Evolutionary conservation across 208 protist genomes (phyloP).

Genomic region (Trypanosoma conorhini): DNA sequence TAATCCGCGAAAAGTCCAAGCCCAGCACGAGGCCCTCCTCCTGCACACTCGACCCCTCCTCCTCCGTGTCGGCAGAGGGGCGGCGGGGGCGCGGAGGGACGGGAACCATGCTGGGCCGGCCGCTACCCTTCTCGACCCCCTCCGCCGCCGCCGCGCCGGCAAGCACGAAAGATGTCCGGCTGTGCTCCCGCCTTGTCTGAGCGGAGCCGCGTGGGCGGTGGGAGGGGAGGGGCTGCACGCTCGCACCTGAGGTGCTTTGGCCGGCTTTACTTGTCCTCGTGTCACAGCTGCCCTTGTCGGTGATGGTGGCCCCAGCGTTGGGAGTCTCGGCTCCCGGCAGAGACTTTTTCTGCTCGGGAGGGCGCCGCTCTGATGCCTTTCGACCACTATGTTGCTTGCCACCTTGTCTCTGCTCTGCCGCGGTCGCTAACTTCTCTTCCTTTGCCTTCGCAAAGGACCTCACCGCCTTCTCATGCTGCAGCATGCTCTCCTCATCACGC

Average conservation of each 20-base stretch:
- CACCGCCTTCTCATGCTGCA: conserved; percentile 1
- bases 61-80: background rate
- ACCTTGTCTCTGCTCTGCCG: background rate
- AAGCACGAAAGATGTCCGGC: background rate
- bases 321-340: background rate
- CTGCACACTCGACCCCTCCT: conserved; percentile 27
- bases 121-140: background rate
- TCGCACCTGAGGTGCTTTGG: background rate
- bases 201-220: background rate
- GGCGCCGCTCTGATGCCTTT: background rate
- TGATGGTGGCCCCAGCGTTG: background rate
- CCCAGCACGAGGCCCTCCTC: conserved; percentile 31
- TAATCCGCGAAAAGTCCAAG: conserved; percentile 26
- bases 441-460: conserved; percentile 1
- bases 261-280: background rate
- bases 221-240: background rate
- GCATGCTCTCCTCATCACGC: conserved; percentile 9
- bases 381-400: background rate
- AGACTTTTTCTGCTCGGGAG: background rate
- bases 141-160: background rate
- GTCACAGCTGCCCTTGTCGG: background rate
- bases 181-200: background rate
- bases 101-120: background rate
- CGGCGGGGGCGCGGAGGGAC: too few species aligned
- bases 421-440: background rate